Evolutionary conservation across 2,329 filamentous ascomycete genomes (phyloP), one percentile per base, ranked within the genome.

Genomic region (Ophiostoma sp.): DNA sequence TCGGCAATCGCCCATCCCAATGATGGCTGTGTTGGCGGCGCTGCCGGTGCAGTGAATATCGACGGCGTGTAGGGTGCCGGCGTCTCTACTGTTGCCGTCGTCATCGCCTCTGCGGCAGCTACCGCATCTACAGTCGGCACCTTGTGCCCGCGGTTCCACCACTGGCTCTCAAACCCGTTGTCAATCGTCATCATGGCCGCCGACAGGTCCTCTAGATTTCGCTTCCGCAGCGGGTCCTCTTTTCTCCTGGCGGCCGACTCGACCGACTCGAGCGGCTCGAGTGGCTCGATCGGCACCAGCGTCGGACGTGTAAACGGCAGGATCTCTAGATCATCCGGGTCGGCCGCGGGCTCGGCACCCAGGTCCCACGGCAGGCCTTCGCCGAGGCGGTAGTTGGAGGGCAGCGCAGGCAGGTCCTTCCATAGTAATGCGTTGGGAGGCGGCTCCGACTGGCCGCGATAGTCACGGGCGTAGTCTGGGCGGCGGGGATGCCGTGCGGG

Each of bases 81-180:
- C 14, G 38, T 14, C 38, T 63, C 58, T 2, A 18, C 9, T 27
- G 27, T 27, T 27, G 27, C 27, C 27, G 27, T 27, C 27, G 27
- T 27, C 27, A 27, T 27, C 2, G 38, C 8, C 16, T 42, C 58
- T 4, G 7, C 27, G 27, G 36, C n/a, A n/a, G n/a, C 5, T 8
- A 38, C 2, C 18, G 12, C 27, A 0, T 12, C 27, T 16, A 6
- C 7, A 27, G 27, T 27, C 16, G 49, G 6, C 60, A 18, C 40
- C n/a, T 40, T 44, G 16, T 5, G 11, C 0, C 82, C 83, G 70
- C 82, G 81, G 72, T 84, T 81, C 83, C 83, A 85, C 83, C 83
- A 85, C 74, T 85, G 83, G 70, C 82, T 81, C 75, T 85, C 83
- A 71, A 85, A 85, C 2, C 83, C 83, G 72, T 85, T 85, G 72